Percentiles rank a stretch among this genome's conserved stretches.
Evolutionary conservation across 805 yeast species (phyloP).

Genomic region (Metschnikowia baotianmanensis): DNA sequence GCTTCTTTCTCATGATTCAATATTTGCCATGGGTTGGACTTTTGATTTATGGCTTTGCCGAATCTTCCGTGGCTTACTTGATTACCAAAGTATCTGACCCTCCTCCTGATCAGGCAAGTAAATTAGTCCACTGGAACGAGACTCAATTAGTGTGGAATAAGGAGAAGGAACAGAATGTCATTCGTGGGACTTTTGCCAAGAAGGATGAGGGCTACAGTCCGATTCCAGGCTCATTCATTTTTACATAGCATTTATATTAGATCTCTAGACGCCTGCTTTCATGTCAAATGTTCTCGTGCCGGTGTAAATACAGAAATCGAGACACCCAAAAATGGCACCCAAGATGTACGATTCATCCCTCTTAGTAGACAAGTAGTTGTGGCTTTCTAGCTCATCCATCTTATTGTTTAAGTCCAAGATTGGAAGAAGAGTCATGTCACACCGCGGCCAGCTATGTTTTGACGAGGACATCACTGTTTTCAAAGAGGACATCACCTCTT

Average conservation of each 20-base stretch:
- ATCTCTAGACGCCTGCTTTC: constrained; percentile 12
- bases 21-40: constrained; percentile 46
- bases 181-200: constrained; percentile 22
- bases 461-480: constrained; percentile 26
- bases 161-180: constrained; percentile 18
- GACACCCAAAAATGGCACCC: constrained; percentile 19
- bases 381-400: constrained; percentile 31
- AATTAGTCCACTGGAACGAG: constrained; percentile 29
- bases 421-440: constrained; percentile 37
- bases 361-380: constrained; percentile 25
- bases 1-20: constrained; percentile 41
- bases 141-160: constrained; percentile 34
- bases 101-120: constrained; percentile 25
- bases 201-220: constrained; percentile 25
- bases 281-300: constrained; percentile 34
- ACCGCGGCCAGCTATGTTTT: constrained; percentile 37
- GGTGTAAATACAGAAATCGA: constrained; percentile 35
- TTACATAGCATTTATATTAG: constrained; percentile 4
- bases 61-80: constrained; percentile 51
- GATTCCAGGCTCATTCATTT: constrained; percentile 23
- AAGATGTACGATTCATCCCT: constrained; percentile 10
- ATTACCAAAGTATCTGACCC: constrained; percentile 54
- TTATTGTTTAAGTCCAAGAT: constrained; percentile 31
- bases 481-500: constrained; percentile 15
- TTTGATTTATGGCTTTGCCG: constrained; percentile 50